Evolutionary conservation across 257 asterid genomes (phyloP).

Genomic region (Echium plantagineum): DNA sequence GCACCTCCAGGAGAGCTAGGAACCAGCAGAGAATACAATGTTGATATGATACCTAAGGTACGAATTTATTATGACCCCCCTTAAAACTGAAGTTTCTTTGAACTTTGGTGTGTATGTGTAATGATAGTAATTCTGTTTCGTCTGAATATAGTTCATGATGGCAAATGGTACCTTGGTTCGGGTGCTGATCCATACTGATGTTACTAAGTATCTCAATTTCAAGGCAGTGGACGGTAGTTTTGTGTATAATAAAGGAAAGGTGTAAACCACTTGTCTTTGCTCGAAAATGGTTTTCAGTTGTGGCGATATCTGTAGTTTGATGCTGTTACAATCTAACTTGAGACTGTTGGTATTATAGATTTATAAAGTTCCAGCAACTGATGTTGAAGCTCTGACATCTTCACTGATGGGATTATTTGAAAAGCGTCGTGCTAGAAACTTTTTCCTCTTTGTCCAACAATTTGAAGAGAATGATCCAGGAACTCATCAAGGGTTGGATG

Average conservation of each 20-base stretch:
- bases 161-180: conserved; percentile 94
- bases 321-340: conserved; percentile 6
- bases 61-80: not conserved
- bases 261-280: conserved; percentile 6
- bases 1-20: conserved; percentile 66
- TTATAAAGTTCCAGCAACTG: conserved; percentile 97
- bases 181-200: conserved; percentile 84
- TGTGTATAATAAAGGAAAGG: conserved; percentile 96
- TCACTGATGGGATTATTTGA: conserved; percentile 91
- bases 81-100: not conserved
- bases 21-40: conserved; percentile 86
- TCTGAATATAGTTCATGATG: conserved; percentile 70
- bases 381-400: conserved; percentile 94
- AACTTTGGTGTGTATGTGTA: not conserved
- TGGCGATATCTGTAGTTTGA: not conserved
- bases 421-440: conserved; percentile 88
- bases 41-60: conserved; percentile 98
- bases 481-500: conserved; percentile 76
- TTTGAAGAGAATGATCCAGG: conserved; percentile 76
- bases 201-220: conserved; percentile 93
- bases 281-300: not conserved
- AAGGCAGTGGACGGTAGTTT: conserved; percentile 99
- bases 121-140: conserved; percentile 4
- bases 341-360: conserved; percentile 32
- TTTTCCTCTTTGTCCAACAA: conserved; percentile 89